Evolutionary conservation across 495 filamentous ascomycete genomes (phyloP).

Genomic region (Pyronema domesticum): DNA sequence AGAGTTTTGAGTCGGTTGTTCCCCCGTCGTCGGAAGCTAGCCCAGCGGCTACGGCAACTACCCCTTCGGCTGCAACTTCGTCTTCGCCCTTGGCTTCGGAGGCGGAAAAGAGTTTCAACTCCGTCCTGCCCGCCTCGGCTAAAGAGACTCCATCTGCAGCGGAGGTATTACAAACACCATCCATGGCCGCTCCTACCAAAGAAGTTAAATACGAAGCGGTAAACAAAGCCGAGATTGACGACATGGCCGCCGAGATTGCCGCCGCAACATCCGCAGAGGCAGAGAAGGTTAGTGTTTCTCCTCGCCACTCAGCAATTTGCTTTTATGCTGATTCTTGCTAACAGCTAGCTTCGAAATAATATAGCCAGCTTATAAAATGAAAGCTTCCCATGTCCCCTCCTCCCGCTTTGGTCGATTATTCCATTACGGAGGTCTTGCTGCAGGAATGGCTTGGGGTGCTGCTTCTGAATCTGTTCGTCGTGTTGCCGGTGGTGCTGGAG

Average conservation of each 20-base stretch:
- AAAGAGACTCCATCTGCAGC: too few species aligned
- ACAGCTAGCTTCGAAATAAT: too few species aligned
- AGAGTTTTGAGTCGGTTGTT: background rate
- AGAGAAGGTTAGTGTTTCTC: background rate
- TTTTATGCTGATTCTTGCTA: background rate
- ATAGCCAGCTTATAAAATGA: slow-evolving; percentile 43
- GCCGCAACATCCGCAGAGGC: slow-evolving; percentile 8
- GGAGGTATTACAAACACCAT: too few species aligned
- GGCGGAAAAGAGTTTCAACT: background rate
- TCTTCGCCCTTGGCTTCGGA: background rate
- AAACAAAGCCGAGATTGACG: slow-evolving; percentile 7
- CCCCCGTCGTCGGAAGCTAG: slow-evolving; percentile 3
- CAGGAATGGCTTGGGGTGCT: slow-evolving; percentile 91
- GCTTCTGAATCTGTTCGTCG: slow-evolving; percentile 67
- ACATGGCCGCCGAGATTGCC: slow-evolving; percentile 18
- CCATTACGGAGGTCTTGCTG: slow-evolving; percentile 85
- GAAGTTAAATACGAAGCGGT: slow-evolving; percentile 2
- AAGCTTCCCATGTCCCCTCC: slow-evolving; percentile 79
- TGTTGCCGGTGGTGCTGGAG: slow-evolving; percentile 37
- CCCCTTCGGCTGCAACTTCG: too few species aligned
- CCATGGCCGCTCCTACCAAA: background rate
- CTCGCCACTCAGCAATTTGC: background rate
- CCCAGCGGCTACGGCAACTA: background rate
- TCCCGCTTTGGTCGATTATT: slow-evolving; percentile 71
- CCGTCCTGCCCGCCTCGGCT: background rate